Evolutionary conservation across 139 green algal species (phyloP).

Genomic region (Chlorella sorokiniana): DNA sequence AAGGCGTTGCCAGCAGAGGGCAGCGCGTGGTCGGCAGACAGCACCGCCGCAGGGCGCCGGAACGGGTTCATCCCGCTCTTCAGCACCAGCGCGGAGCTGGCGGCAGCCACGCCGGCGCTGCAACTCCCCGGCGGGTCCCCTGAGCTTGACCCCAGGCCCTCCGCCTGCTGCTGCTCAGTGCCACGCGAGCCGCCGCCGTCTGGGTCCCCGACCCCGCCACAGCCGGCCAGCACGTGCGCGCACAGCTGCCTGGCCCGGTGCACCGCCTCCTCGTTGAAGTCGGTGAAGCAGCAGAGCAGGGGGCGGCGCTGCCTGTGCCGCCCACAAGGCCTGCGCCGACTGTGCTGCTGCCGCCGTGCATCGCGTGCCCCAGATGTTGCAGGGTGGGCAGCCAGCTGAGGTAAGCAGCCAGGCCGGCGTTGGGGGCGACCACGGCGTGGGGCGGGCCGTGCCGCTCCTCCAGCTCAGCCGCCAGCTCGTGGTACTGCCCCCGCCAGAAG

Average conservation of each 20-base stretch:
- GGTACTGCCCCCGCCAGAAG: conserved; percentile 16
- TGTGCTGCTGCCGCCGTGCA: neutral
- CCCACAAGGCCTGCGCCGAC: neutral
- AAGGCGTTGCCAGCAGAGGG: conserved; percentile 51
- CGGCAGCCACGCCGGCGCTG: too few species aligned
- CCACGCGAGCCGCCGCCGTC: neutral
- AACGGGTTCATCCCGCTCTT: conserved; percentile 22
- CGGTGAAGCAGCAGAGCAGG: conserved; percentile 28
- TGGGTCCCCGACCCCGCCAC: neutral
- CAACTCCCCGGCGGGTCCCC: neutral
- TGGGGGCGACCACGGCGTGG: conserved; percentile 25
- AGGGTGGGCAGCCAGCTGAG: conserved; percentile 41
- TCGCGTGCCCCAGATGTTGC: conserved; percentile 17
- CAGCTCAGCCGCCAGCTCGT: conserved; percentile 29
- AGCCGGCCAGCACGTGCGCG: neutral
- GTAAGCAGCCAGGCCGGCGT: conserved; percentile 50
- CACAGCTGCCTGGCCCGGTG: conserved; percentile 15
- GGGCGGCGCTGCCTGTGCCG: neutral
- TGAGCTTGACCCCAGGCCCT: too few species aligned
- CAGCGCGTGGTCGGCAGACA: conserved; percentile 34
- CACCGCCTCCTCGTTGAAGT: conserved; percentile 25
- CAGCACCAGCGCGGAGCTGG: too few species aligned
- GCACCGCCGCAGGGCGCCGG: conserved; percentile 26
- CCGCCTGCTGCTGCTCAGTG: neutral
- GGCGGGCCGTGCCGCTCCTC: neutral